Evolutionary conservation across 768 basidiomycete genomes (phyloP).

Genomic region (Pisolithus marmoratus): DNA sequence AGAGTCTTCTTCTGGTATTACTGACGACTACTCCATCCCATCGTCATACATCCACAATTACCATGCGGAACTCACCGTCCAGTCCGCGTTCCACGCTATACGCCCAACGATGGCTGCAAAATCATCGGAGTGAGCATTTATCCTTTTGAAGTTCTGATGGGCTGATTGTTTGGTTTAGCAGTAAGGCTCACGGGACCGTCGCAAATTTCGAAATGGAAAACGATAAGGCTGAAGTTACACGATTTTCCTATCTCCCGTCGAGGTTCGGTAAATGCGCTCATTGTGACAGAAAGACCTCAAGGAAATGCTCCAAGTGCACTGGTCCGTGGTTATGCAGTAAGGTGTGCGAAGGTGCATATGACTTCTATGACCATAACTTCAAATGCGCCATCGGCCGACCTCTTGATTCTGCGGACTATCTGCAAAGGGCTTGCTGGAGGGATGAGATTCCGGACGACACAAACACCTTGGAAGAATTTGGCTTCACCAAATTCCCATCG

Average conservation of each 20-base stretch:
- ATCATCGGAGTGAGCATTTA: not conserved
- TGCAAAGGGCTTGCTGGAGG: not conserved
- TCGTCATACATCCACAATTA: not conserved
- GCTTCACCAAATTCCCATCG: conserved; percentile 21
- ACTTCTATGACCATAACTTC: not conserved
- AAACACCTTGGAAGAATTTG: conserved; percentile 30
- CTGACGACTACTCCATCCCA: not conserved
- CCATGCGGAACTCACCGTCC: not conserved
- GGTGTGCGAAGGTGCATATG: not conserved
- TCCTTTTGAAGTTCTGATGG: too few relatives aligned
- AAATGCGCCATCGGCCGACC: not conserved
- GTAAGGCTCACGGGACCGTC: too few relatives aligned
- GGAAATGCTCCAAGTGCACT: not conserved
- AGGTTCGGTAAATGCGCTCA: not conserved
- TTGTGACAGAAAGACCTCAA: not conserved
- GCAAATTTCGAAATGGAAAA: not conserved
- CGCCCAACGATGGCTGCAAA: not conserved
- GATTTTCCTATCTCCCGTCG: not conserved
- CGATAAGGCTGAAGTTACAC: not conserved
- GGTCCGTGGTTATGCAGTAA: not conserved
- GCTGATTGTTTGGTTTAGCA: too few relatives aligned
- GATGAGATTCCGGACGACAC: conserved; percentile 22
- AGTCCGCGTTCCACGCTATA: not conserved
- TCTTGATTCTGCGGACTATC: not conserved
- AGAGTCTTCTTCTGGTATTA: not conserved